Conservation (phyloP, 129 eudicot species). For the Centaurea solstitialis region DNA sequence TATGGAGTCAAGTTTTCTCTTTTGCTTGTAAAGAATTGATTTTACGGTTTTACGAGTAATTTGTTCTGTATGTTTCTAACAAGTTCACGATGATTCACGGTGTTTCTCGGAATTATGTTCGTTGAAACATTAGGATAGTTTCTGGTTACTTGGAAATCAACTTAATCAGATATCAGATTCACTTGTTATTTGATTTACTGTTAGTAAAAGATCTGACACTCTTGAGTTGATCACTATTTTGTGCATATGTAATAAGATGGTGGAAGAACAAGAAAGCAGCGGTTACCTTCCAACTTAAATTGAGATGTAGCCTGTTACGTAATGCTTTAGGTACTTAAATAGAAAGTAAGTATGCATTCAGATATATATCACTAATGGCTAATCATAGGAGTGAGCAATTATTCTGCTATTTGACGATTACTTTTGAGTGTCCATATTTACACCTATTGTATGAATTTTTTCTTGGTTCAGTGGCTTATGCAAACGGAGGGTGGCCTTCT, state of each 20-base stretch:
- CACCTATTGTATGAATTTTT: not conserved
- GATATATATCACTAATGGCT: too few relatives aligned
- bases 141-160: not conserved
- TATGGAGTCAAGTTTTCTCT: not conserved
- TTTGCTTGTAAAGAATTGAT: not conserved
- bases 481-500: slow-evolving; percentile 80
- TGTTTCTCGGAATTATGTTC: not conserved
- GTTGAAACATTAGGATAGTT: not conserved
- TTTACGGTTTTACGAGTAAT: not conserved
- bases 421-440: not conserved
- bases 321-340: not conserved
- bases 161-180: not conserved
- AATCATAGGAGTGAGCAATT: not conserved
- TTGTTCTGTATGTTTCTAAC: not conserved
- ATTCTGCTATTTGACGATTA: not conserved
- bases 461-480: slow-evolving; percentile 72
- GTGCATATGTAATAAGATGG: not conserved
- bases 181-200: not conserved
- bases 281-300: not conserved
- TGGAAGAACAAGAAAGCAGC: not conserved
- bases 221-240: not conserved
- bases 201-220: not conserved
- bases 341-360: not conserved
- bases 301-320: not conserved
- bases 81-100: not conserved